Evolutionary conservation across 805 yeast genomes (phyloP), one percentile per base, ranked within the genome.

Genomic region (Clavispora carvajalis): DNA sequence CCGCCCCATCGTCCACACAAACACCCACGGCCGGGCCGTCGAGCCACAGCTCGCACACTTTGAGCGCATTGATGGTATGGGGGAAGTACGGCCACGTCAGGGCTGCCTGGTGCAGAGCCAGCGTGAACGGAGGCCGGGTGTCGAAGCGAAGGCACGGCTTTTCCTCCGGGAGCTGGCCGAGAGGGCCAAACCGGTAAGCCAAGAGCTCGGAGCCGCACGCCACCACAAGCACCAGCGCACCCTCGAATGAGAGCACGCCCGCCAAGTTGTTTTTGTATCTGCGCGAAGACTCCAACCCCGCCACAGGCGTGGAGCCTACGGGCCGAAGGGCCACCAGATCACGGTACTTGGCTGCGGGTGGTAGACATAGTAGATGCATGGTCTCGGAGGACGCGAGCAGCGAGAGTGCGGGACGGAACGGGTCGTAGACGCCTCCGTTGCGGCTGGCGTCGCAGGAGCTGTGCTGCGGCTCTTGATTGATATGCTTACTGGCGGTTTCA

Each of bases 1-100:
- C 64, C 28, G 73, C 49, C 0, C 87, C 87, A 54, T 77, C 79
- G 52, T 81, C 87, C 12, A 66, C 48, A 34, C 82, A 76, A 3
- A 67, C 67, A 1, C 65, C 70, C 6, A 84, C 42, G 0, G 74
- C 71, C 39, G 73, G 75, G 13, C 53, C 50, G 1, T 59, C 66
- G 17, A 58, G 45, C 43, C 78, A 66, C 17, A 40, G 47, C 0
- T 58, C 60, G 7, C 64, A 46, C 1, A 48, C 36, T 38, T 68
- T 74, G 33, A 82, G 37, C 47, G 55, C 73, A 47, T 82, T 82
- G 17, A 81, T 67, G 0, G 79, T 67, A 53, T 77, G 82, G 1
- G 84, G 83, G 36, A 62, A 67, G 37, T 63, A 62, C 0, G 79
- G 76, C 74, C 76, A 73, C 1, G 80, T 75, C 6, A 79, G 68